phyloP scores from a whole-genome alignment of 768 basidiomycete species.

The Scleroderma citrinum region DNA sequence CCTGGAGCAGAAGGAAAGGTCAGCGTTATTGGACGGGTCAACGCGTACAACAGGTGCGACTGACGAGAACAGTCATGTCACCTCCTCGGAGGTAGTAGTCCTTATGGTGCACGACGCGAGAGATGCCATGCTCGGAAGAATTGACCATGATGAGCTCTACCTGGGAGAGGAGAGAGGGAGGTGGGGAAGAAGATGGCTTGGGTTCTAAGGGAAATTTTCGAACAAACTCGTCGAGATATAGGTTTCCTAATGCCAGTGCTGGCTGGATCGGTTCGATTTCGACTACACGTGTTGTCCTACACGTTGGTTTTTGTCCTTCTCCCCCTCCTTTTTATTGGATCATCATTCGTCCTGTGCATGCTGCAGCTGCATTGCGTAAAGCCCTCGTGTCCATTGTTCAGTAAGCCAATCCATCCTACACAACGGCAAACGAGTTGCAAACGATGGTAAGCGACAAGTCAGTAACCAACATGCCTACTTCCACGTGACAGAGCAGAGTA shows the following conservation, averaged over 20 bases:
- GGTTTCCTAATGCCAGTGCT: conserved; percentile 25
- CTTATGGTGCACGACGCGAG: conserved; percentile 31
- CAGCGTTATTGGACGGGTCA: conserved; percentile 4
- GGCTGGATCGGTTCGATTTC: conserved; percentile 12
- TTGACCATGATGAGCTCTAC: conserved; percentile 19
- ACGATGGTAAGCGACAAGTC: no score
- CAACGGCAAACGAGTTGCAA: no score
- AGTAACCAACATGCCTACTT: no score
- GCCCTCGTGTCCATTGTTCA: conserved; percentile 10
- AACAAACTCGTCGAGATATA: conserved; percentile 31
- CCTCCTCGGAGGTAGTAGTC: conserved; percentile 54
- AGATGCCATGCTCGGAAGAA: conserved; percentile 21
- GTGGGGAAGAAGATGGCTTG: conserved; percentile 17
- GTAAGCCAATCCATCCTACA: neutral
- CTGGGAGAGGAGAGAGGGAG: conserved; percentile 25
- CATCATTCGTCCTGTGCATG: neutral
- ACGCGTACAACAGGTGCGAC: conserved; percentile 13
- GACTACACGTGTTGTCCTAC: conserved; percentile 31
- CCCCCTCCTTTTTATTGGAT: conserved; percentile 15
- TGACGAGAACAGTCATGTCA: conserved; percentile 53
- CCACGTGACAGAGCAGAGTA: no score
- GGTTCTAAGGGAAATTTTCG: conserved; percentile 32
- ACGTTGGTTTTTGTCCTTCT: conserved; percentile 15
- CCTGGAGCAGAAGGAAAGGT: conserved; percentile 32
- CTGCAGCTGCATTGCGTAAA: conserved; percentile 25